Percentiles rank a stretch among this genome's conserved stretches.
Evolutionary conservation across 768 basidiomycete genomes (phyloP).

Genomic region (Botryobasidium botryosum): DNA sequence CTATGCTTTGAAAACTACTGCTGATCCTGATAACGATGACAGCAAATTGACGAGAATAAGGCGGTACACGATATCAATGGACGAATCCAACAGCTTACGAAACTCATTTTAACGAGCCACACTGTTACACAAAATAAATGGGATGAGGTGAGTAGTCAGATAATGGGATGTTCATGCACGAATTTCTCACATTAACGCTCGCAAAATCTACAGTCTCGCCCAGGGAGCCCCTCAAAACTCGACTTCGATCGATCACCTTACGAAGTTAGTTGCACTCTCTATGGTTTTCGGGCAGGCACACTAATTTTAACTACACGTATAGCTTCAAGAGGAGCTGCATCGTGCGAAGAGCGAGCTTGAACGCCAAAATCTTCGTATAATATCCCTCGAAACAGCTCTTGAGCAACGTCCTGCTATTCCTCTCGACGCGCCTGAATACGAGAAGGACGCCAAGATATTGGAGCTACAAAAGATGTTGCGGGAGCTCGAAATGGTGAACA

Average conservation of each 20-base stretch:
- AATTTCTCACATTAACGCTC: background rate
- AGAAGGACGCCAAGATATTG: slow-evolving; percentile 57
- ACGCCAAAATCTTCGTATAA: slow-evolving; percentile 65
- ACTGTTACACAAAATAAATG: slow-evolving; percentile 54
- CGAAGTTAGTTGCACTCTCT: slow-evolving; percentile 32
- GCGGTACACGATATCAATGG: slow-evolving; percentile 71
- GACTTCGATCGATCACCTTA: slow-evolving; percentile 84
- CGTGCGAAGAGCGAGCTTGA: slow-evolving; percentile 61
- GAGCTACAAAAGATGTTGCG: slow-evolving; percentile 61
- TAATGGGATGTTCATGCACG: slow-evolving; percentile 6
- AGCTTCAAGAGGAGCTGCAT: slow-evolving; percentile 83
- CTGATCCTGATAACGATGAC: background rate
- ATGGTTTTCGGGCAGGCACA: background rate
- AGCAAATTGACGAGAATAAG: slow-evolving; percentile 75
- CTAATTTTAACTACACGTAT: background rate
- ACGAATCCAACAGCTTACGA: slow-evolving; percentile 68
- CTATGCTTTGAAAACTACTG: slow-evolving; percentile 6
- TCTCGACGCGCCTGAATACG: slow-evolving; percentile 43
- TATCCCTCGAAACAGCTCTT: slow-evolving; percentile 66
- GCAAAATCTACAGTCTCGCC: slow-evolving; percentile 31
- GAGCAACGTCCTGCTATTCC: slow-evolving; percentile 51
- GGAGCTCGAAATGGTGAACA: slow-evolving; percentile 57
- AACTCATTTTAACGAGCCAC: slow-evolving; percentile 71
- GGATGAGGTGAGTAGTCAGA: slow-evolving; percentile 31
- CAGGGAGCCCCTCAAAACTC: slow-evolving; percentile 70